Evolutionary conservation across 768 basidiomycete genomes (phyloP), one percentile per base, ranked within the genome.

Genomic region (Russula earlei): DNA sequence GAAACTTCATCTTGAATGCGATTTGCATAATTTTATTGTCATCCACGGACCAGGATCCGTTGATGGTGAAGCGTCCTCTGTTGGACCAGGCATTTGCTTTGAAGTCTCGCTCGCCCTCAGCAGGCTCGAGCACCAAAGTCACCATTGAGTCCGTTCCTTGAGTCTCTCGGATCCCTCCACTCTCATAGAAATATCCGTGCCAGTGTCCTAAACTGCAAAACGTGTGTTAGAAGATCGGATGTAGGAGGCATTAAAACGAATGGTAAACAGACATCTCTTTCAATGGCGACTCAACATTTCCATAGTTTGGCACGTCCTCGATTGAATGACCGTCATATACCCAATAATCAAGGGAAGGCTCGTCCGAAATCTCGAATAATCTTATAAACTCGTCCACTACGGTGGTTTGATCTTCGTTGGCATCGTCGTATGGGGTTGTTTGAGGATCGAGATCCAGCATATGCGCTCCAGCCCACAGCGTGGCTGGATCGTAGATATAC

Each of bases 1-100:
- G 29, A 43, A 62, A 65, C 1, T 24, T 37, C n/a, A 62, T 50
- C 46, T 57, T 58, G 41, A 65, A 56, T 5, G 45, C 37, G 42
- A 66, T 33, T 25, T 57, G 46, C 0, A 61, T 19, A 9, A 22
- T 19, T 19, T 59, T 53, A 11, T 60, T 46, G 31, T 55, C 54
- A 19, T 31, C 55, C 38, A 29, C 34, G 2, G 43, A 51, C 47
- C 63, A 64, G 20, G 59, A 54, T 10, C 65, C 64, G 2, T 31
- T 9, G 3, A 66, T 50, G 0, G 24, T 40, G 40, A 47, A 62
- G 36, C 59, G 46, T 36, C 59, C 50, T 29, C 33, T 45, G 12
- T 19, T 15, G 22, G 44, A 52, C 55, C 59, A 57, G 17, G 10
- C 59, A 12, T 47, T 25, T 12, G 25, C 59, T 24, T 49, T 58